Percentiles rank a stretch among this genome's conserved stretches.
Conservation (phyloP, 2,329 filamentous ascomycete genomes). For the Cadophora gregata region DNA sequence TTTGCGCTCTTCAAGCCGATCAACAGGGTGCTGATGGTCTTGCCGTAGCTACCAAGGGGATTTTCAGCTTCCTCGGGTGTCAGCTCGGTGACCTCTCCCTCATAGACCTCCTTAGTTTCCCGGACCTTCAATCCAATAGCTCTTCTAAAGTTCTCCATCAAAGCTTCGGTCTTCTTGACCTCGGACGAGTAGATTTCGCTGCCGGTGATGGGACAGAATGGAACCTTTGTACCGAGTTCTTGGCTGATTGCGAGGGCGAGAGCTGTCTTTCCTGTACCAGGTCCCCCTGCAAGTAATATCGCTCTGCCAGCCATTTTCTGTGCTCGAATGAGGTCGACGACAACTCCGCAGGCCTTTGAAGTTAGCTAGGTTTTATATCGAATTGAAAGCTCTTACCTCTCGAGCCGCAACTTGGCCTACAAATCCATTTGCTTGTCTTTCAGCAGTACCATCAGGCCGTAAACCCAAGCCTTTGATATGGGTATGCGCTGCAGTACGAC, state of each 20-base stretch:
- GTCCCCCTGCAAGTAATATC: slow-evolving; percentile 90
- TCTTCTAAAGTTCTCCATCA: slow-evolving; percentile 99
- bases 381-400: slow-evolving; percentile 65
- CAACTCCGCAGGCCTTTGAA: slow-evolving; percentile 86
- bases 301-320: slow-evolving; percentile 98
- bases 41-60: slow-evolving; percentile 92
- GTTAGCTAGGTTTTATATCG: slow-evolving; percentile 65
- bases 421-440: slow-evolving; percentile 81
- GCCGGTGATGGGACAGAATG: slow-evolving; percentile 96
- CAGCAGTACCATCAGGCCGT: slow-evolving; percentile 83
- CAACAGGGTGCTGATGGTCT: slow-evolving; percentile 94
- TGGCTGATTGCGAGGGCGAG: slow-evolving; percentile 95
- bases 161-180: slow-evolving; percentile 98
- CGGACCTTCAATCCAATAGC: slow-evolving; percentile 96
- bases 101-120: slow-evolving; percentile 99
- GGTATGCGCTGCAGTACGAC: slow-evolving; percentile 94
- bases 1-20: slow-evolving; percentile 95
- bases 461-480: slow-evolving; percentile 96
- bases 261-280: slow-evolving; percentile 96
- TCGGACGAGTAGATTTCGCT: slow-evolving; percentile 98
- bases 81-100: slow-evolving; percentile 97
- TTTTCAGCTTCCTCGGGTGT: slow-evolving; percentile 98
- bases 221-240: slow-evolving; percentile 96
- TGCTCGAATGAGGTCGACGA: slow-evolving; percentile 92
- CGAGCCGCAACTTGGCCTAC: slow-evolving; percentile 86